Percentiles rank a stretch among this genome's conserved stretches.
Evolutionary conservation across 225 moss, liverwort and hornwort species (phyloP).

Genomic region (Rhytidiadelphus loreus): DNA sequence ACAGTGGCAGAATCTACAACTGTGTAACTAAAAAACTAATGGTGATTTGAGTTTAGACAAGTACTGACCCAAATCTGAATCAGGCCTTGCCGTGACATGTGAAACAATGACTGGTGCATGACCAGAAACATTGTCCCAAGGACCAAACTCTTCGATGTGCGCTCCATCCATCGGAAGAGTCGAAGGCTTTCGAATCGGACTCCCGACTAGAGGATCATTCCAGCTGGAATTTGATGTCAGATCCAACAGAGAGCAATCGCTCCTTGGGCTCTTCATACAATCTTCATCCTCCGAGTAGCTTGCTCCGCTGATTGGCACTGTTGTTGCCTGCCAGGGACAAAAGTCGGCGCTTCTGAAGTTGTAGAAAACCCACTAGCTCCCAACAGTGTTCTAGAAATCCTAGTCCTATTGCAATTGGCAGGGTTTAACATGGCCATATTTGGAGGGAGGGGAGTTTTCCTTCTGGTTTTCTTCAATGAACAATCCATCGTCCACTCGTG

Average conservation of each 20-base stretch:
- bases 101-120: slow-evolving; percentile 10
- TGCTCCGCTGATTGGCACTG: not conserved
- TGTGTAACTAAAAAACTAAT: not conserved
- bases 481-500: not conserved
- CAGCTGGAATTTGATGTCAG: slow-evolving; percentile 36
- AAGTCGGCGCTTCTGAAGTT: not conserved
- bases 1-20: not conserved
- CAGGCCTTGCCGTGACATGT: not conserved
- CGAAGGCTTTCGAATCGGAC: slow-evolving; percentile 7
- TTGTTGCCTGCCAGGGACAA: not conserved
- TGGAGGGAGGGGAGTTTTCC: not conserved
- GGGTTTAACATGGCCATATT: not conserved
- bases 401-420: not conserved
- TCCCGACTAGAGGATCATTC: slow-evolving; percentile 20
- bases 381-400: not conserved
- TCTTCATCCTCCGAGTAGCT: slow-evolving; percentile 9
- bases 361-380: not conserved
- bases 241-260: slow-evolving; percentile 27
- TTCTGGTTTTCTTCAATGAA: not conserved
- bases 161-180: not conserved
- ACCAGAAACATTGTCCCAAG: slow-evolving; percentile 27
- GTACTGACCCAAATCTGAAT: slow-evolving; percentile 7
- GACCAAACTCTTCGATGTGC: slow-evolving; percentile 21
- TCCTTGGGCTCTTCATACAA: slow-evolving; percentile 23
- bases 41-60: not conserved